These are phyloP conservation scores for Maudiozyma serrabonitensis DNA, from an alignment of 805 yeast genomes.

Conservation along the genomic window DNA sequence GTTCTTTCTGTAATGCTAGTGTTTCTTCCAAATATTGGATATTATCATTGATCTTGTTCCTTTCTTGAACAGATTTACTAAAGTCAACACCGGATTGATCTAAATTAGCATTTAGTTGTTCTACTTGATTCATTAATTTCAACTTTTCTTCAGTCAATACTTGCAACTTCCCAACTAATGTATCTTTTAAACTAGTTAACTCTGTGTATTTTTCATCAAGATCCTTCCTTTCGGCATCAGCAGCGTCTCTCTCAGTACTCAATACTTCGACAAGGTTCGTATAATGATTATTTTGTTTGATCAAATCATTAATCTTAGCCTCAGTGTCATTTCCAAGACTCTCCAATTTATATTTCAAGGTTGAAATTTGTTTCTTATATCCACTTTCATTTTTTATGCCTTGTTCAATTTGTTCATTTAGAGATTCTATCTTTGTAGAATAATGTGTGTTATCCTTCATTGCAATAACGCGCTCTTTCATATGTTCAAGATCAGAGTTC, in stretches of 20 bases:
- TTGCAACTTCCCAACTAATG: slow-evolving; percentile 48
- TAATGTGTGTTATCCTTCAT: slow-evolving; percentile 37
- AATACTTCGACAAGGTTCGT: slow-evolving; percentile 33
- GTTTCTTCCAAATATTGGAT: slow-evolving; percentile 23
- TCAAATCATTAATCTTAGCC: slow-evolving; percentile 30
- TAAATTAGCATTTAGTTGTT: slow-evolving; percentile 31
- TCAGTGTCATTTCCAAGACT: slow-evolving; percentile 35
- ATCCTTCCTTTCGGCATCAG: slow-evolving; percentile 36
- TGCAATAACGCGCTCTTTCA: slow-evolving; percentile 36
- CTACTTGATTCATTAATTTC: slow-evolving; percentile 43
- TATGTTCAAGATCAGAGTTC: slow-evolving; percentile 47
- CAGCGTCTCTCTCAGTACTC: slow-evolving; percentile 36
- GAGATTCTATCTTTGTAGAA: slow-evolving; percentile 41
- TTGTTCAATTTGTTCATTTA: slow-evolving; percentile 44
- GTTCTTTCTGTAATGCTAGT: slow-evolving; percentile 24
- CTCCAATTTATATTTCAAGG: slow-evolving; percentile 50
- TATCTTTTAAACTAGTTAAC: slow-evolving; percentile 42
- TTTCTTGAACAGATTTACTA: slow-evolving; percentile 16
- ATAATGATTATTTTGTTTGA: slow-evolving; percentile 36
- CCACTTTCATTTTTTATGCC: slow-evolving; percentile 58
- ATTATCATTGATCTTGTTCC: slow-evolving; percentile 14
- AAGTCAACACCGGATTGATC: slow-evolving; percentile 5
- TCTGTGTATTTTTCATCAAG: slow-evolving; percentile 37
- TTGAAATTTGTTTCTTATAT: slow-evolving; percentile 54
- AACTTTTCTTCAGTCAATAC: slow-evolving; percentile 58